These are phyloP conservation scores for Kazachstania africana DNA, from an alignment of 805 yeast species.

Conservation along the genomic window DNA sequence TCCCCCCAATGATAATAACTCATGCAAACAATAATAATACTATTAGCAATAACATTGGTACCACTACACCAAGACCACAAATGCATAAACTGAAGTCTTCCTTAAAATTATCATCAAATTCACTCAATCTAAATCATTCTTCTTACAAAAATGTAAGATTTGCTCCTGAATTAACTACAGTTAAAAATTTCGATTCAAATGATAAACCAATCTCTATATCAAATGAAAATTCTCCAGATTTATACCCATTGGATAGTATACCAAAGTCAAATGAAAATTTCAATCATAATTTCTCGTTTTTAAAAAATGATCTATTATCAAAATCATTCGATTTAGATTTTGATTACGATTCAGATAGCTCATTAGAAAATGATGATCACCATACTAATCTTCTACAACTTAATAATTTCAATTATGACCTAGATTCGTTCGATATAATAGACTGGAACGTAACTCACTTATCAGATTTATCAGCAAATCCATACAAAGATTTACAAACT, in stretches of 20 bases:
- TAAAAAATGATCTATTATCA: not conserved
- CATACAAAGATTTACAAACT: not conserved
- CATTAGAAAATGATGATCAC: conserved; percentile 7
- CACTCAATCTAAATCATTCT: conserved; percentile 4
- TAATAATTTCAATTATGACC: not conserved
- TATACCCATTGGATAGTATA: conserved; percentile 8
- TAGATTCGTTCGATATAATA: conserved; percentile 2
- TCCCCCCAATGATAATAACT: too few relatives aligned
- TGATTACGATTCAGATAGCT: conserved; percentile 14
- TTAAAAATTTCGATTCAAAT: conserved; percentile 50
- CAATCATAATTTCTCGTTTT: not conserved
- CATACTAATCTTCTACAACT: not conserved
- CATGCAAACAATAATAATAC: too few relatives aligned
- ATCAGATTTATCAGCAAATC: not conserved
- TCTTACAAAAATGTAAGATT: conserved; percentile 47
- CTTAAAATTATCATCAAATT: conserved; percentile 10
- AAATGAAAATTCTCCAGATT: conserved; percentile 33
- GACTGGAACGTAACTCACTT: conserved; percentile 4
- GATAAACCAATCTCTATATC: conserved; percentile 55
- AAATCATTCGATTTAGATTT: conserved; percentile 5
- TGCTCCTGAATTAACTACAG: conserved; percentile 48
- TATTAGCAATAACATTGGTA: too few relatives aligned
- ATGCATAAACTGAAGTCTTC: conserved; percentile 16
- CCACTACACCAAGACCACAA: not conserved
- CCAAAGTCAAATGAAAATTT: not conserved